phyloP scores from a whole-genome alignment of 2,329 filamentous ascomycete species.

The Didymella sp. region DNA sequence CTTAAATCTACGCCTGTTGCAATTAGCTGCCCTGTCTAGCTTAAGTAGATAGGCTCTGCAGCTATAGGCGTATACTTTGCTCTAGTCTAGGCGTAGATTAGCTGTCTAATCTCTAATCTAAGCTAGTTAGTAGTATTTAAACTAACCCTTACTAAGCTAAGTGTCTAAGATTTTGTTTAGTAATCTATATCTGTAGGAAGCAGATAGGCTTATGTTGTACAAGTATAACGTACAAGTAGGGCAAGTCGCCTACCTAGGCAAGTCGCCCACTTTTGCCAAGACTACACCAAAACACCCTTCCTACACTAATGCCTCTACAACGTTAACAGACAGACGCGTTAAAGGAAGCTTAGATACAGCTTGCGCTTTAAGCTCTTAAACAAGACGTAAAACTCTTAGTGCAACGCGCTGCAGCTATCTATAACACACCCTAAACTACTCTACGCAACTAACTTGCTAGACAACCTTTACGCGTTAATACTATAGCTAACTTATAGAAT shows the following conservation, averaged over 20 bases:
- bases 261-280: neutral
- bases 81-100: too few relatives aligned
- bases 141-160: too few relatives aligned
- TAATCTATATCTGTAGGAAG: too few relatives aligned
- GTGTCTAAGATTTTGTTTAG: too few relatives aligned
- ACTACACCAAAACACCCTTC: neutral
- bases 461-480: neutral
- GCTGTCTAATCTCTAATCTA: too few relatives aligned
- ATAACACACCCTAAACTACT: neutral
- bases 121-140: too few relatives aligned
- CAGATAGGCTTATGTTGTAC: too few relatives aligned
- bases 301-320: neutral
- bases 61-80: too few relatives aligned
- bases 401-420: neutral
- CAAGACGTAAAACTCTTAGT: too few relatives aligned
- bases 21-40: too few relatives aligned
- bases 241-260: neutral
- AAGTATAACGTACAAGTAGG: neutral
- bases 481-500: neutral
- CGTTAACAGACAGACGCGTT: neutral
- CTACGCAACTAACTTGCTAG: neutral
- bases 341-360: neutral
- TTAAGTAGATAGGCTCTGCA: too few relatives aligned
- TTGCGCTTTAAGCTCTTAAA: neutral
- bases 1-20: too few relatives aligned